Evolutionary conservation across 176 grass and related monocot species (phyloP), one percentile per base, ranked within the genome.

Genomic region (Eleusine coracana): DNA sequence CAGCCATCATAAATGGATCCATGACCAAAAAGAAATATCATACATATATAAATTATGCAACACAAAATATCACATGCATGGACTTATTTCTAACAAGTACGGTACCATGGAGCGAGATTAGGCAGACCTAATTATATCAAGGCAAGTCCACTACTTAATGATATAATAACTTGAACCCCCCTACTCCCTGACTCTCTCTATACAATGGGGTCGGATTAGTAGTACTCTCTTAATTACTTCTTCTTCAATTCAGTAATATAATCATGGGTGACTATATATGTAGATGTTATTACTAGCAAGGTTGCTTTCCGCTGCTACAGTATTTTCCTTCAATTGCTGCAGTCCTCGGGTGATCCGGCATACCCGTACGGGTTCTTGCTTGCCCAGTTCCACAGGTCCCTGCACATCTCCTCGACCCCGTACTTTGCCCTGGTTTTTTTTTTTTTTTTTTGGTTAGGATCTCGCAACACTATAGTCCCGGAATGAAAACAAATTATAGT

Each of bases 381-480:
- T 52, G 95, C 92, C 95, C 92, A 98, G 52, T 90, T 94, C 92
- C 95, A 97, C 75, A 88, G 90, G 85, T 97, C 95, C 80, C 92
- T 86, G 90, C 95, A 97, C 95, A 97, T 97, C 76, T 97, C 95
- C 31, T 92, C 90, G 20, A 97, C 63, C 20, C 92, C 92, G 78
- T 88, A 94, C 72, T 91, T 94, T 5, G 95, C 88, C 84, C 92
- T 98, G 86, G n/a, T n/a, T n/a, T 60, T 40, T 1, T 11, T 34
- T 34, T 5, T 25, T 31, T 28, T 28, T 12, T 13, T 31, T 14
- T 31, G 1, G 10, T 65, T 21, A 34, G 41, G 0, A 4, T 44
- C 10, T 1, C 6, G 41, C 0, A 4, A 12, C 10, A 13, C 0
- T 50, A 50, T 50, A 20, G 25, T 16, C 3, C 20, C 5, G 18